Evolutionary conservation across 345 rosid genomes (phyloP).

Genomic region (Eucalyptus sp.): DNA sequence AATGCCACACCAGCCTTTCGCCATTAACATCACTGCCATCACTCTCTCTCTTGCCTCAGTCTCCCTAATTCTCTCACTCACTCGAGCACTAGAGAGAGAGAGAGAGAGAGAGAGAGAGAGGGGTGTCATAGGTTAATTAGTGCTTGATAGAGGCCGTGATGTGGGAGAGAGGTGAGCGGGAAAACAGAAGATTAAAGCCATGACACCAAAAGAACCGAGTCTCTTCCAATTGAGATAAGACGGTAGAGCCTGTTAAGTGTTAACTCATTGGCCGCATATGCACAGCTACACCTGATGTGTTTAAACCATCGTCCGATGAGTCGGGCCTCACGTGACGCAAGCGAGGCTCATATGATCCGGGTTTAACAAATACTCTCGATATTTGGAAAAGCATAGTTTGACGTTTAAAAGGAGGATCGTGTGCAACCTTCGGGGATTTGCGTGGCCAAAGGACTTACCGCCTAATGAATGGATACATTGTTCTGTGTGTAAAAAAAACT

Average conservation of each 20-base stretch:
- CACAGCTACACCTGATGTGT: neutral
- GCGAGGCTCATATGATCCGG: neutral
- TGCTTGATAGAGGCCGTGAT: neutral
- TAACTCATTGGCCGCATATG: neutral
- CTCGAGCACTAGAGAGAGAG: neutral
- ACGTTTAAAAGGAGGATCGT: neutral
- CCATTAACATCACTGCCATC: neutral
- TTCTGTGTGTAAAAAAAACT: neutral
- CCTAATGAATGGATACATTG: neutral
- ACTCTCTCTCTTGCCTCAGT: neutral
- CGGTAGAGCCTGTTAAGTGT: neutral
- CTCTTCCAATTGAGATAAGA: neutral
- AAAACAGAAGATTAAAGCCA: neutral
- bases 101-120: neutral
- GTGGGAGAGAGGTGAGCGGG: neutral
- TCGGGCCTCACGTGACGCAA: neutral
- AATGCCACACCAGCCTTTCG: neutral
- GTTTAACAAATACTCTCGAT: neutral
- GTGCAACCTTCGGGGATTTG: neutral
- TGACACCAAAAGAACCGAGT: neutral
- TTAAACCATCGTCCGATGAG: neutral
- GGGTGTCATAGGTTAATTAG: neutral
- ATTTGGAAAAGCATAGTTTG: neutral
- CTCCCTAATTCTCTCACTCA: neutral
- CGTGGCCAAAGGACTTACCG: neutral